A percentile compares a stretch with the other conserved stretches of the same genome.
These are phyloP conservation scores for Rhodotorula sphaerocarpa DNA, from an alignment of 768 basidiomycete species.

Conservation along the genomic window DNA sequence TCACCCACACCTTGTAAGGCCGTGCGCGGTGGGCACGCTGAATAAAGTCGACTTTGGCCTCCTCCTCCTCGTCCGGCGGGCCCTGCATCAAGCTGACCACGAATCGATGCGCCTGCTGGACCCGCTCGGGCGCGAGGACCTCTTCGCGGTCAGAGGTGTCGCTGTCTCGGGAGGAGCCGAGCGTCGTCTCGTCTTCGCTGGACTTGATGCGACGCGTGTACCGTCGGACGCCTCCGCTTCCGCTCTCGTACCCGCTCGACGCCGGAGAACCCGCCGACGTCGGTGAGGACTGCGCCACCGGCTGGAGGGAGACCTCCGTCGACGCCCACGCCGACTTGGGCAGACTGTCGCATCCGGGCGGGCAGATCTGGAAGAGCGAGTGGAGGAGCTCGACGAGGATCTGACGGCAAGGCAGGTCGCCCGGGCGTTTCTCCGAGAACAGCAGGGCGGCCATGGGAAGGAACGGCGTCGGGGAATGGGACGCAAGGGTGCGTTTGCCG, in stretches of 20 bases:
- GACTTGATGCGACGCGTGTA: constrained; percentile 27
- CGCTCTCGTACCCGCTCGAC: neutral
- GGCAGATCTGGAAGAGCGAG: constrained; percentile 83
- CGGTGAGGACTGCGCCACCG: neutral
- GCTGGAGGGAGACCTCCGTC: constrained; percentile 34
- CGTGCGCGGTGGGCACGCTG: constrained; percentile 45
- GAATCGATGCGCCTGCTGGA: constrained; percentile 20
- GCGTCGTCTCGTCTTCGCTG: constrained; percentile 2
- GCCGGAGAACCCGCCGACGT: too few species aligned
- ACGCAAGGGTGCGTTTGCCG: constrained; percentile 83
- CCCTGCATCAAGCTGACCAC: constrained; percentile 32
- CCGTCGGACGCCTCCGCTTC: constrained; percentile 15
- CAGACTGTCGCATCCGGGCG: constrained; percentile 50
- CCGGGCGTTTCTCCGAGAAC: constrained; percentile 97
- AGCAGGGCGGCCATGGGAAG: constrained; percentile 70
- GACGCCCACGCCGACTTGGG: constrained; percentile 23
- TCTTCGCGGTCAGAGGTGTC: constrained; percentile 22
- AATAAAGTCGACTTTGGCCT: constrained; percentile 44
- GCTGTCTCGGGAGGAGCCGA: too few species aligned
- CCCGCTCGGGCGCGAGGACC: constrained; percentile 23
- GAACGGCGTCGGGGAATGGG: constrained; percentile 79
- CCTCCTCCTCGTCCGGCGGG: constrained; percentile 37
- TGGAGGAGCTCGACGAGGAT: constrained; percentile 79
- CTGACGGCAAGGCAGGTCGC: constrained; percentile 80
- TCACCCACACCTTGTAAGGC: constrained; percentile 71